Percentiles rank a stretch among this genome's conserved stretches.
These are phyloP conservation scores for Backusella circina DNA, from an alignment of 192 early-diverging fungal species.

Conservation along the genomic window DNA sequence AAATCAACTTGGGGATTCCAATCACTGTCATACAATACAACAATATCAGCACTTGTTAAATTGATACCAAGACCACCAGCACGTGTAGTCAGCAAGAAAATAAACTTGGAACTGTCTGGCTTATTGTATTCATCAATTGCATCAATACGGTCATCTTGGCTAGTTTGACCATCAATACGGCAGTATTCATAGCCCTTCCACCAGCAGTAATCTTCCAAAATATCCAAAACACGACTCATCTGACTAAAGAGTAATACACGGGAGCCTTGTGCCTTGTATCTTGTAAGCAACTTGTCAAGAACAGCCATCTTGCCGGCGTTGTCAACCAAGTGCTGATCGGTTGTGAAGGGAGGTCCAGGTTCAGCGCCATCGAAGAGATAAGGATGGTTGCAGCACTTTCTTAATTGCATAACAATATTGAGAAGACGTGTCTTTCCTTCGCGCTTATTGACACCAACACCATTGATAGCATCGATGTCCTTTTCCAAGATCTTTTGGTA, in stretches of 20 bases:
- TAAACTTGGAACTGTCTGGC: conserved; percentile 87
- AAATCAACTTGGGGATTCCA: conserved; percentile 93
- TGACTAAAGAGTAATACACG: conserved; percentile 96
- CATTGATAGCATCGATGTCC: conserved; percentile 97
- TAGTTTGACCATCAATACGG: conserved; percentile 94
- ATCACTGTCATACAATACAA: conserved; percentile 95
- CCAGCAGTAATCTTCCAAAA: conserved; percentile 95
- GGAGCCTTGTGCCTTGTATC: conserved; percentile 84
- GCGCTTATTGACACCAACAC: conserved; percentile 60
- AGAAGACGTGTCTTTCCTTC: conserved; percentile 88
- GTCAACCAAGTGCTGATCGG: conserved; percentile 91
- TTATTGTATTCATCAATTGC: conserved; percentile 94
- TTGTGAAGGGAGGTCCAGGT: conserved; percentile 94
- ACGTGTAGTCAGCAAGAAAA: conserved; percentile 94
- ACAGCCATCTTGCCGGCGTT: conserved; percentile 95
- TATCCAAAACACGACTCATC: conserved; percentile 98
- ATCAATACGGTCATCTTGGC: conserved; percentile 88
- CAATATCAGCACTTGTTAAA: conserved; percentile 92
- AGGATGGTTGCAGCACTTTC: conserved; percentile 96
- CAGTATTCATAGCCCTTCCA: conserved; percentile 92
- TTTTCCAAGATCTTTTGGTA: conserved; percentile 95
- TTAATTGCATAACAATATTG: conserved; percentile 94
- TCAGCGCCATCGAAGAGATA: conserved; percentile 90
- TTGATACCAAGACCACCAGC: conserved; percentile 99
- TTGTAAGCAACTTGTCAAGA: conserved; percentile 83